Evolutionary conservation across 345 rosid genomes (phyloP), one percentile per base, ranked within the genome.

Genomic region (Gossypium stocksii): DNA sequence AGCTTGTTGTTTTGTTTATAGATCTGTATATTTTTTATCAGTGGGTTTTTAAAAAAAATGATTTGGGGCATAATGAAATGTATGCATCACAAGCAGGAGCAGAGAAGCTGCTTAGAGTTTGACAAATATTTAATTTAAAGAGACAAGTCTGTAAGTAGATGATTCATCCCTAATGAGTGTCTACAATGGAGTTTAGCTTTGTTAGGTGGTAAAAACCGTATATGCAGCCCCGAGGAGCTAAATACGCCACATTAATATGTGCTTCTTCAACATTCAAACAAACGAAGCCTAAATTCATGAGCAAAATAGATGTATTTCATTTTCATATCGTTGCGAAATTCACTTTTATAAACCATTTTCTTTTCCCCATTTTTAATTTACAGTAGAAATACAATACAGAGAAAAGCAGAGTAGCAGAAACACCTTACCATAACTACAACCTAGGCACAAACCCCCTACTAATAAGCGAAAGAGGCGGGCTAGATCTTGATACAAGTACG

Each of bases 1-100:
- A 52, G 51, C 25, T 45, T 45, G 56, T 51, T 51, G 59, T 57
- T 53, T 65, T 75, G 60, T 76, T 49, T 64, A 45, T 52, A 70
- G 20, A 66, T 71, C 68, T 16, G 8, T 69, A 59, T 27, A 27
- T 27, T 49, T 51, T 17, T 4, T 25, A 8, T 48, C 3, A 13
- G 72, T 52, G 15, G 17, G 8, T 67, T 22, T 44, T 13, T 1
- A 4, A 34, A 34, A 34, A 29, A 34, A 34, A 34, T 34, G 41
- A 34, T 5, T 34, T 34, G 41, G 41, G 41, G 41, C 7, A 34
- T 34, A 34, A 34, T 34, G 49, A 45, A 45, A 45, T 45, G 49
- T 10, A 45, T 45, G 49, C 49, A 10, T 44, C 44, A 15, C 66
- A 61, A 14, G 45, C 66, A 15, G 11, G 2, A 34, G 38, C 38